Evolutionary conservation across 2,329 filamentous ascomycete genomes (phyloP), one percentile per base, ranked within the genome.

Genomic region (Beauveria sp.): DNA sequence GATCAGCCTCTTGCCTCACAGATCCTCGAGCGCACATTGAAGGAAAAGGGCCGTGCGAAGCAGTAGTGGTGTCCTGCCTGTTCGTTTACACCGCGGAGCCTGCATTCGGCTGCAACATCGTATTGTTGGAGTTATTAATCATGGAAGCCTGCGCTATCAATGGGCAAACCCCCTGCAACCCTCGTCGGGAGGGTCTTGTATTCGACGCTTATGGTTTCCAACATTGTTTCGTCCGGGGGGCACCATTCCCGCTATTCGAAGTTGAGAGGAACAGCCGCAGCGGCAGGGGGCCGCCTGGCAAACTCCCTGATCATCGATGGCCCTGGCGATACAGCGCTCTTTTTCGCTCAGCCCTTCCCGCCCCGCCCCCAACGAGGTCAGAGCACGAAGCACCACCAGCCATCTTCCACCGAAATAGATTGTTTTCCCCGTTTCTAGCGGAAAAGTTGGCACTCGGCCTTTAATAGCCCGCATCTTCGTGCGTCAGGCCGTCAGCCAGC

Each of bases 281-380:
- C 14, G 26, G 12, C 54, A 47, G 54, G 43, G n/a, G 22, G 20
- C 34, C 14, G 34, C 34, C 34, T 37, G 28, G 28, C 48, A 20
- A 51, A 20, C 20, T 46, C 30, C 26, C 8, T 26, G 20, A 20
- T 22, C 30, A 43, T 24, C 22, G 12, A 24, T 48, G 44, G 44
- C 43, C 41, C 55, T 40, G 55, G 28, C 34, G 28, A 57, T 50
- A 18, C 30, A 57, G 26, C 34, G 12, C 9, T 50, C 20, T 40
- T 7, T 7, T 28, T 47, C 30, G 14, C 55, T 46, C 55, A 57
- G 46, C 55, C 55, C 41, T 50, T 16, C 12, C 55, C 14, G 20
- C 47, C 57, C 57, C 55, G 55, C 57, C 57, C 34, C n/a, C 53
- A 34, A 52, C 18, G 34, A 52, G 46, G 46, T 58, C 46, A 55